These are phyloP conservation scores for Boletus pseudopeckii DNA, from an alignment of 768 basidiomycete genomes.

Conservation along the genomic window DNA sequence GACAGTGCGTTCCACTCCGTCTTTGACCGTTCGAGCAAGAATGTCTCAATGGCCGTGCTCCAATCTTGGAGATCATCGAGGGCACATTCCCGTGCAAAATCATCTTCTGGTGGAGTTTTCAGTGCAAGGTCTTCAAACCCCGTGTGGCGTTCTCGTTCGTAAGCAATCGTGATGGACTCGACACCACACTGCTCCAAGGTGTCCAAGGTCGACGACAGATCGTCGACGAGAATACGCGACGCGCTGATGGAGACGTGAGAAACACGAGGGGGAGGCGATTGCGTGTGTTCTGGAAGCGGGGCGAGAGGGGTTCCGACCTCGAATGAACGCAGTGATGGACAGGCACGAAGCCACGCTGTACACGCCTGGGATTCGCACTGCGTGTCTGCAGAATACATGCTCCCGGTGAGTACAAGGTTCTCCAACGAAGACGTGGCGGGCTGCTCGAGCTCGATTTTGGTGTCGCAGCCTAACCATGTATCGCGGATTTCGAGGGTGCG, in stretches of 20 bases:
- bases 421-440: conserved; percentile 9
- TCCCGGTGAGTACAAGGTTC: conserved; percentile 27
- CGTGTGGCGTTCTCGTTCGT: conserved; percentile 10
- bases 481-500: conserved; percentile 61
- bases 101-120: conserved; percentile 14
- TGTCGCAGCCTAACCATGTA: conserved; percentile 58
- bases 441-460: conserved; percentile 14
- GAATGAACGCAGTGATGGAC: conserved; percentile 18
- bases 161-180: conserved; percentile 22
- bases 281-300: background rate
- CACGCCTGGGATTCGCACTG: conserved; percentile 23
- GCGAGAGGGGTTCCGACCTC: conserved; percentile 24
- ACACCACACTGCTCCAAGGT: conserved; percentile 15
- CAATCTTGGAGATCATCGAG: conserved; percentile 32
- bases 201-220: conserved; percentile 22
- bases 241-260: conserved; percentile 26
- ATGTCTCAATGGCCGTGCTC: conserved; percentile 19
- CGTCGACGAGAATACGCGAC: conserved; percentile 22
- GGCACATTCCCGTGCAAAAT: conserved; percentile 29
- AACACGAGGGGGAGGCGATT: conserved; percentile 7
- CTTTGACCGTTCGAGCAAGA: conserved; percentile 13
- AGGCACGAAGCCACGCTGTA: conserved; percentile 25
- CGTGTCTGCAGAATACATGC: conserved; percentile 25
- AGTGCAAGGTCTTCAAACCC: background rate
- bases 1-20: conserved; percentile 18